Evolutionary conservation across 345 rosid genomes (phyloP).

Genomic region (Euphorbia peplus): DNA sequence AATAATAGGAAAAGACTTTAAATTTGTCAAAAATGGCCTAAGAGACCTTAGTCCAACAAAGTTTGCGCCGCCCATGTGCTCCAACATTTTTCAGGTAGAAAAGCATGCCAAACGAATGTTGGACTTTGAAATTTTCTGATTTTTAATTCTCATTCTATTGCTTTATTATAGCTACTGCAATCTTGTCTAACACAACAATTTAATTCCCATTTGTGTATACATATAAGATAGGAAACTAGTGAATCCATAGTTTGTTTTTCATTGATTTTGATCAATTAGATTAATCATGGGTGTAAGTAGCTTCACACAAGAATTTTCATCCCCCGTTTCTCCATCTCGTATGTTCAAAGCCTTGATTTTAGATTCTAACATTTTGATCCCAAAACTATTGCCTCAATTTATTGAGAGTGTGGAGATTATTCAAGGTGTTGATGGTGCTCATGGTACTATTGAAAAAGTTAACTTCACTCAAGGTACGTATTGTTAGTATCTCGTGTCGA

Average conservation of each 20-base stretch:
- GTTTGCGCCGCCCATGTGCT: too few species aligned
- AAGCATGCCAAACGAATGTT: not conserved
- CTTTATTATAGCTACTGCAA: too few species aligned
- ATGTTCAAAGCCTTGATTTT: slow-evolving; percentile 34
- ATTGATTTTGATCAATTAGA: not conserved
- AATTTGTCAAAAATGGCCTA: too few species aligned
- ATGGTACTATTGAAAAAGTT: slow-evolving; percentile 33
- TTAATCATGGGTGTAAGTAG: slow-evolving; percentile 21
- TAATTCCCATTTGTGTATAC: too few species aligned
- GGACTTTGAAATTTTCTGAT: not conserved
- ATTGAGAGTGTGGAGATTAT: slow-evolving; percentile 28
- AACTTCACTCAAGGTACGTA: slow-evolving; percentile 27
- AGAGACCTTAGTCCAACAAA: too few species aligned
- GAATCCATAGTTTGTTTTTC: not conserved
- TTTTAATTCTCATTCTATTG: not conserved
- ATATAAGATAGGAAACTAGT: too few species aligned
- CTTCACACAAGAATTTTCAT: slow-evolving; percentile 20
- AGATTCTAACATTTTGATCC: slow-evolving; percentile 31
- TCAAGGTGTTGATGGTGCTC: slow-evolving; percentile 28
- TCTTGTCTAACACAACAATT: too few species aligned
- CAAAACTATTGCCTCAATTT: slow-evolving; percentile 33
- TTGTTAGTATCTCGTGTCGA: not conserved
- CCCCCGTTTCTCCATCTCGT: slow-evolving; percentile 19
- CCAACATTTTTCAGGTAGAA: too few species aligned
- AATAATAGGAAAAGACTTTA: too few species aligned